These are phyloP conservation scores for Mycena crocata DNA, from an alignment of 768 basidiomycete species.

Conservation along the genomic window DNA sequence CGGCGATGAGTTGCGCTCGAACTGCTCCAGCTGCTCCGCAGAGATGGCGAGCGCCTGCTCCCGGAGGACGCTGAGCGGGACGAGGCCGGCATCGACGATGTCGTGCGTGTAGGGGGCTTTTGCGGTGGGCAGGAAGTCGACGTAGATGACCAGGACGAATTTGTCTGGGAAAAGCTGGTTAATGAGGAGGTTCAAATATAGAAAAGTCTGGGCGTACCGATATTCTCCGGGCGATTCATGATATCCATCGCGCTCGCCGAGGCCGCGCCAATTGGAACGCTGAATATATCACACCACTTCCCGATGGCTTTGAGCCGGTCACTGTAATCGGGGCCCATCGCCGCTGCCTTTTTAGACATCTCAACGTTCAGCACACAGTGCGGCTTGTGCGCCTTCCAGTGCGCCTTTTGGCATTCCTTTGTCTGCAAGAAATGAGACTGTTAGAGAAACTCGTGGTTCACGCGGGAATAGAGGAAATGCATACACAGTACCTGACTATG, in stretches of 20 bases:
- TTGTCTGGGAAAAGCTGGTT: background rate
- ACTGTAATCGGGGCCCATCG: constrained; percentile 9
- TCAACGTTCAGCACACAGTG: constrained; percentile 10
- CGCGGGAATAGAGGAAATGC: background rate
- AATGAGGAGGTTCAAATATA: background rate
- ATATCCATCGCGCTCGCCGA: constrained; percentile 5
- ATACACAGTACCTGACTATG: constrained; percentile 22
- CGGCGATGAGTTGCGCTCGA: constrained; percentile 10
- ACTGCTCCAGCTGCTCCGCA: background rate
- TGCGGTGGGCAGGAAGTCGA: constrained; percentile 9
- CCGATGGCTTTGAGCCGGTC: constrained; percentile 9
- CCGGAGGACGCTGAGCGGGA: background rate
- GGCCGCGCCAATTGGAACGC: background rate
- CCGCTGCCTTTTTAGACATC: background rate
- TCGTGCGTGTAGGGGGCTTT: constrained; percentile 12
- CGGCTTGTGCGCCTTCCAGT: constrained; percentile 29
- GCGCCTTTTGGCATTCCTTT: constrained; percentile 25
- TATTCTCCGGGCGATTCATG: constrained; percentile 4
- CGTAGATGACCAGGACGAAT: constrained; percentile 15
- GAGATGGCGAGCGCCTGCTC: background rate
- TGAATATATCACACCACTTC: constrained; percentile 20
- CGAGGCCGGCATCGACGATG: constrained; percentile 5
- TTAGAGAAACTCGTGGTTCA: too few relatives aligned
- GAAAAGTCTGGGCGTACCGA: constrained; percentile 14
- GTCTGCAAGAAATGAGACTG: constrained; percentile 2